Evolutionary conservation across 495 filamentous ascomycete species (phyloP).

Genomic region (Hypoxylon subgilvum): DNA sequence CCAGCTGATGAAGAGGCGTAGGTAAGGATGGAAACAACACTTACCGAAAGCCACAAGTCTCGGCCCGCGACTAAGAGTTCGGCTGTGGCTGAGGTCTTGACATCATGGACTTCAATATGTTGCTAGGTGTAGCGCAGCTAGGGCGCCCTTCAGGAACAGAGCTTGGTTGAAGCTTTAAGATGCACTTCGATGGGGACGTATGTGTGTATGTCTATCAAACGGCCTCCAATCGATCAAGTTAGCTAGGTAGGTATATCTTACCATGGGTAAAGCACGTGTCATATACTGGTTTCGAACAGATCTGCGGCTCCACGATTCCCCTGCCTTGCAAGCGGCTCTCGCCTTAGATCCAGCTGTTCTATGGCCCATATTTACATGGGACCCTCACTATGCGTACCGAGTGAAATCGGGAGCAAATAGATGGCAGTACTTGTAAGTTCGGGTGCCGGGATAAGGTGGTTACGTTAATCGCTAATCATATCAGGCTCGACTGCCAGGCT

Average conservation of each 20-base stretch:
- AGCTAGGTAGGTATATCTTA: too few relatives aligned
- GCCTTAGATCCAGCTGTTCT: conserved; percentile 65
- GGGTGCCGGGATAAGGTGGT: not conserved
- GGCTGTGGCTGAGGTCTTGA: conserved; percentile 39
- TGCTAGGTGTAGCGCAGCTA: conserved; percentile 10
- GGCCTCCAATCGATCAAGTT: too few relatives aligned
- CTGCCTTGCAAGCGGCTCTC: conserved; percentile 68
- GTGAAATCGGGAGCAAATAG: conserved; percentile 68
- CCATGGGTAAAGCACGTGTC: conserved; percentile 57
- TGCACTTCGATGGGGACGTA: too few relatives aligned
- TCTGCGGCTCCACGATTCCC: conserved; percentile 73
- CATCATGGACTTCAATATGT: conserved; percentile 48
- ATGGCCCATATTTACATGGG: conserved; percentile 74
- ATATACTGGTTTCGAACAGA: conserved; percentile 81
- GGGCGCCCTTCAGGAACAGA: conserved; percentile 1
- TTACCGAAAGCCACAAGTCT: conserved; percentile 16
- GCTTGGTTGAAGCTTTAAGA: not conserved
- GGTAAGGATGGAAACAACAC: too few relatives aligned
- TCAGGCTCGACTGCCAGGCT: conserved; percentile 66
- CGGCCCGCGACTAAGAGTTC: not conserved
- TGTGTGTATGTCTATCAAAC: too few relatives aligned
- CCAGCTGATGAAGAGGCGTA: too few relatives aligned
- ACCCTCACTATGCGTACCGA: conserved; percentile 74
- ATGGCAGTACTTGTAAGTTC: conserved; percentile 65
- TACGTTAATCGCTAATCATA: conserved; percentile 11